Evolutionary conservation across 148 eudicot genomes (phyloP).

Genomic region (Bassia scoparia): DNA sequence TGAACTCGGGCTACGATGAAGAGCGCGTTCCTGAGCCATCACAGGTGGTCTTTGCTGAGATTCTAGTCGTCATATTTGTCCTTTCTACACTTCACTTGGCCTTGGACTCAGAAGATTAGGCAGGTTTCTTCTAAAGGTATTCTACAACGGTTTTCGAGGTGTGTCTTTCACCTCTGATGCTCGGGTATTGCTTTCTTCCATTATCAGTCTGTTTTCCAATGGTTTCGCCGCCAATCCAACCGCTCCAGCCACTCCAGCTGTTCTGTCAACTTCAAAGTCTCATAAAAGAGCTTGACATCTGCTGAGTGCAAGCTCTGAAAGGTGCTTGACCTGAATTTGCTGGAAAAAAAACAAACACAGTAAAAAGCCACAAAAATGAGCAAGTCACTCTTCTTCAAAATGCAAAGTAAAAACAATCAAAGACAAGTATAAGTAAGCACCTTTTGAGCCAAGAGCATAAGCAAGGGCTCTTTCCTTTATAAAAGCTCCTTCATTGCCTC

Average conservation of each 20-base stretch:
- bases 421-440: constrained; percentile 30
- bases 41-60: constrained; percentile 73
- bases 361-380: not conserved
- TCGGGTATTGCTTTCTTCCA: constrained; percentile 56
- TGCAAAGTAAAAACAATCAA: not conserved
- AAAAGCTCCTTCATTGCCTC: constrained; percentile 89
- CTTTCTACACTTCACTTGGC: constrained; percentile 56
- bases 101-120: constrained; percentile 44
- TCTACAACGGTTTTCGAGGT: constrained; percentile 36
- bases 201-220: constrained; percentile 84
- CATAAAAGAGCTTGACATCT: constrained; percentile 37
- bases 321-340: constrained; percentile 66
- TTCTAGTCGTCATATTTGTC: constrained; percentile 67
- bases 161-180: constrained; percentile 50
- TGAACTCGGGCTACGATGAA: constrained; percentile 82
- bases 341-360: no score
- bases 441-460: constrained; percentile 82
- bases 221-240: constrained; percentile 98
- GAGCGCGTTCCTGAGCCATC: constrained; percentile 46
- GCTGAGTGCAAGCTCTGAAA: constrained; percentile 35
- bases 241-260: constrained; percentile 92
- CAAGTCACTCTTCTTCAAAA: no score
- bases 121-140: constrained; percentile 24
- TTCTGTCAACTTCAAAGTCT: constrained; percentile 52
- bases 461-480: constrained; percentile 96